phyloP scores from a whole-genome alignment of 2,329 filamentous ascomycete genomes.

The Xylaria multiplex region DNA sequence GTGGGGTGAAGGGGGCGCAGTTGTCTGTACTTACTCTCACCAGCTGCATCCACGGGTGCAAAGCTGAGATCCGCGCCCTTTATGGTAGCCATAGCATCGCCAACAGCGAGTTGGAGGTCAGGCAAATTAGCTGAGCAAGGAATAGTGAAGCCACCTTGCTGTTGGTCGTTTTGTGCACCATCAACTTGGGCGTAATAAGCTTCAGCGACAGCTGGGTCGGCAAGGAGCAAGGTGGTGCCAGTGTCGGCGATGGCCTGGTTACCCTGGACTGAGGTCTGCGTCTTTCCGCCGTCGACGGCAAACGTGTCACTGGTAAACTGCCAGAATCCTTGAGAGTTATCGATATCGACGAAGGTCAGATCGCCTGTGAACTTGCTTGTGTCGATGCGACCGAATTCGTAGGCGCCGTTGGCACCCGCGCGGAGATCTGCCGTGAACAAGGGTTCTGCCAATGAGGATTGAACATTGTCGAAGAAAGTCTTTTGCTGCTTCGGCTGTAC shows the following conservation, averaged over 20 bases:
- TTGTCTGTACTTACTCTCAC: slow-evolving; percentile 58
- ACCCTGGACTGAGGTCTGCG: slow-evolving; percentile 50
- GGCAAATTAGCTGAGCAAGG: slow-evolving; percentile 59
- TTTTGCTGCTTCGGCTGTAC: slow-evolving; percentile 47
- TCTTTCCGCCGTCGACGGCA: slow-evolving; percentile 44
- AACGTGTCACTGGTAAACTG: slow-evolving; percentile 50
- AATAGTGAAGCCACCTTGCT: slow-evolving; percentile 58
- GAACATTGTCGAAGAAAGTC: slow-evolving; percentile 52
- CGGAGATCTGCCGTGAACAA: slow-evolving; percentile 52
- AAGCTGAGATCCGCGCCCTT: slow-evolving; percentile 66
- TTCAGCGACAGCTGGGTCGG: slow-evolving; percentile 62
- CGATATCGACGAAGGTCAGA: slow-evolving; percentile 49
- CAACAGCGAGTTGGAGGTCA: slow-evolving; percentile 65
- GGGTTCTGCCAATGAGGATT: slow-evolving; percentile 45
- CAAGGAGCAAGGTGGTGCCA: slow-evolving; percentile 72
- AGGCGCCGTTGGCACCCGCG: slow-evolving; percentile 49
- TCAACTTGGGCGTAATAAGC: slow-evolving; percentile 60
- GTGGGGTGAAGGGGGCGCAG: no score
- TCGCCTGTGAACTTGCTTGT: slow-evolving; percentile 48
- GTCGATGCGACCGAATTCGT: slow-evolving; percentile 54
- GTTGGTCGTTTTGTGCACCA: slow-evolving; percentile 54
- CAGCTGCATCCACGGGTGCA: slow-evolving; percentile 54
- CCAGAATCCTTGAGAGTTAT: slow-evolving; percentile 52
- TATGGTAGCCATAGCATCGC: slow-evolving; percentile 65
- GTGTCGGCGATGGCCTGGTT: slow-evolving; percentile 65